Percentiles rank a stretch among this genome's conserved stretches.
Evolutionary conservation across 2,329 filamentous ascomycete species (phyloP).

Genomic region (Cryoendolithus antarcticus): DNA sequence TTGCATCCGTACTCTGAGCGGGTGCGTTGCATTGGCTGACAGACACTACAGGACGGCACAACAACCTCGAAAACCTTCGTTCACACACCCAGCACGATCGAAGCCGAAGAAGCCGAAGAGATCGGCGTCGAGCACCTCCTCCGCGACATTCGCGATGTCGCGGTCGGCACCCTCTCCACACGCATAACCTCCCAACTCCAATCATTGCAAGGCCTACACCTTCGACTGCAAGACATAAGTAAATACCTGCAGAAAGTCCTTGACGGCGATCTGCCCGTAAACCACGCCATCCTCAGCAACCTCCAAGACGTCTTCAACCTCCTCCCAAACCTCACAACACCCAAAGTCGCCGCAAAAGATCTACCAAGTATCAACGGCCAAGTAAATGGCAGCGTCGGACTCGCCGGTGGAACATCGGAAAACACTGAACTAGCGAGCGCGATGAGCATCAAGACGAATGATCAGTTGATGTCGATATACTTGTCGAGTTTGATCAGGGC

Average conservation of each 20-base stretch:
- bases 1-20: neutral
- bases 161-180: constrained; percentile 89
- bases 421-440: constrained; percentile 85
- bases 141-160: constrained; percentile 94
- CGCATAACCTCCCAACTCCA: constrained; percentile 96
- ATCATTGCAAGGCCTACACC: constrained; percentile 88
- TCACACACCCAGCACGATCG: constrained; percentile 94
- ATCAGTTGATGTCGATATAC: constrained; percentile 98
- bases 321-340: constrained; percentile 85
- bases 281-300: constrained; percentile 93
- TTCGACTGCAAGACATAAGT: constrained; percentile 88
- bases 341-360: constrained; percentile 55
- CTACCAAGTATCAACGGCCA: constrained; percentile 35
- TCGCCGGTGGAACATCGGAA: constrained; percentile 38
- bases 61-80: constrained; percentile 96
- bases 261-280: constrained; percentile 82
- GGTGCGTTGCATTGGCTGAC: neutral
- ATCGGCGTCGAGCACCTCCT: constrained; percentile 97
- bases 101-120: constrained; percentile 97
- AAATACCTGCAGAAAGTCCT: constrained; percentile 93
- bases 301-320: constrained; percentile 99
- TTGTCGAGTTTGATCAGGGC: constrained; percentile 91
- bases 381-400: constrained; percentile 45
- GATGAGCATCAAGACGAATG: constrained; percentile 98
- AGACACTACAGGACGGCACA: constrained; percentile 64